Evolutionary conservation across 2,329 filamentous ascomycete genomes (phyloP).

Genomic region (Zarea fungicola): DNA sequence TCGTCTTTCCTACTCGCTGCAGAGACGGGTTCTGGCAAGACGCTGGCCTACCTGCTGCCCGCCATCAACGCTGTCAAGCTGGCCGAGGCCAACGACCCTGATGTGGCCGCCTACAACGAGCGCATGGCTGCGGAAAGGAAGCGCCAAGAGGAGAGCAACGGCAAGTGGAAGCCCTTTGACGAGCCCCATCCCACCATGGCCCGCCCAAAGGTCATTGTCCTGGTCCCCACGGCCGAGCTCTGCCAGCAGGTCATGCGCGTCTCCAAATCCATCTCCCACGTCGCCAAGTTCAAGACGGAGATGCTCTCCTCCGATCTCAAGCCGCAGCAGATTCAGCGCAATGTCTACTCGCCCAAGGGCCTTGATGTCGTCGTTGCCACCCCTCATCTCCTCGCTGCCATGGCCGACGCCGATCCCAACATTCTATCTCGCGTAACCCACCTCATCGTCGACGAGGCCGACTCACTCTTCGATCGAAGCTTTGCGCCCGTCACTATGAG

Average conservation of each 20-base stretch:
- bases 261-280: constrained; percentile 77
- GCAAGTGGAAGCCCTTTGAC: constrained; percentile 59
- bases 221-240: constrained; percentile 89
- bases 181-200: constrained; percentile 69
- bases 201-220: constrained; percentile 74
- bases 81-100: constrained; percentile 57
- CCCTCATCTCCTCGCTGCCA: constrained; percentile 81
- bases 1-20: constrained; percentile 75
- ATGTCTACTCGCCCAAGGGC: constrained; percentile 73
- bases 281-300: constrained; percentile 79
- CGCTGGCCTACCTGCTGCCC: constrained; percentile 84
- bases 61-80: constrained; percentile 79
- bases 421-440: constrained; percentile 88
- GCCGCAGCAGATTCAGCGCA: constrained; percentile 74
- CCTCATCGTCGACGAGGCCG: constrained; percentile 89
- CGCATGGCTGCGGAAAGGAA: constrained; percentile 51
- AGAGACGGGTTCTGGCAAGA: constrained; percentile 96
- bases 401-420: constrained; percentile 85
- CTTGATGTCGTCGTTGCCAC: constrained; percentile 85
- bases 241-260: constrained; percentile 80
- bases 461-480: constrained; percentile 89
- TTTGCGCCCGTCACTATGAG: constrained; percentile 78
- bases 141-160: constrained; percentile 47
- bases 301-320: constrained; percentile 74
- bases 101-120: constrained; percentile 53